Base-by-base conservation (phyloP, 176 grass and related monocot species). In the Poa annua region DNA sequence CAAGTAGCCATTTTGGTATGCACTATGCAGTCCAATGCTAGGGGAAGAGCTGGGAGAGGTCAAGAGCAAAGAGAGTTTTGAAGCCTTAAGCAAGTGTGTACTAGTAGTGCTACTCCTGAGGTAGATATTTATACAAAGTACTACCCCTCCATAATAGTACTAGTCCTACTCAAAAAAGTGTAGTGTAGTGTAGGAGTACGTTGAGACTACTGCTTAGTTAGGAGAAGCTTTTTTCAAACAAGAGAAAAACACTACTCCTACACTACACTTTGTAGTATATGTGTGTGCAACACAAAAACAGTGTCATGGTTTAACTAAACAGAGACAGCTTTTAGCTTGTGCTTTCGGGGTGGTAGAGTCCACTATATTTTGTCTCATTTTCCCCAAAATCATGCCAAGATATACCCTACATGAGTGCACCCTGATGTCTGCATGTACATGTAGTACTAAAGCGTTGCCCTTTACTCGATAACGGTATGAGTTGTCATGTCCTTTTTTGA, bases 281-380 rank as follows among this genome's bases (percentile, higher is more conserved):
- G 5, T 59, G 5, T 59, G 65, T 15, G 70, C 66, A 65, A 86
- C 45, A 74, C 55, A 66, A 86, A 86, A 74, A 73, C 38, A 66
- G 38, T 73, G 49, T 49, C 75, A 60, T 67, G 80, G 81, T 90
- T 83, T 90, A 74, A 42, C 80, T 79, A 80, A 86, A 74, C 88
- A 83, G 67, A 75, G 57, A 20, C 41, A 51, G 68, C 88, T 80
- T 90, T 90, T 51, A 62, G 68, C 74, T 86, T 66, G 74, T 61
- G 80, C 66, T 90, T 90, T 89, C 73, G 39, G n/a, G 84, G 45
- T 80, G 77, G 80, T n/a, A 75, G 80, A 75, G 29, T 66, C 88
- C 88, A 90, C 88, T 79, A 90, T 75, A 90, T 83, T 75, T 90
- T 87, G 88, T 90, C 88, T 75, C 80, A 84, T 86, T 80, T 87